Base-by-base conservation (phyloP, 2,329 filamentous ascomycete genomes). In the Tolypocladium cylindrosporum region DNA sequence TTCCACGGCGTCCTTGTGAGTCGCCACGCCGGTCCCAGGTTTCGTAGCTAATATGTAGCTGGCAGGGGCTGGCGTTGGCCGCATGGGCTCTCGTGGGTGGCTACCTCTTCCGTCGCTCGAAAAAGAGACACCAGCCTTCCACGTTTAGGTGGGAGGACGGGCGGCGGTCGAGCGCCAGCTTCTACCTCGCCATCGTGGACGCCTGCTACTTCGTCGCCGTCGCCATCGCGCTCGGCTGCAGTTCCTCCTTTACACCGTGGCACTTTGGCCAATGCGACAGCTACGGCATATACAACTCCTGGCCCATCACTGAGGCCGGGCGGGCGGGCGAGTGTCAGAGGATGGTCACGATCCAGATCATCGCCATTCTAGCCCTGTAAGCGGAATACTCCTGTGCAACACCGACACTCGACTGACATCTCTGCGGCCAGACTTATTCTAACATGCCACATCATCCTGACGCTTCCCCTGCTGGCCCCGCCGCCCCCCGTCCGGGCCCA, bases 131-230 rank as follows among this genome's bases (percentile, higher is more conserved):
- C 14, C 4, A 2, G 40, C n/a, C 42, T 21, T 31, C 27, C 43
- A 34, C 13, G 21, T 37, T 55, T 14, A 14, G 37, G 13, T 59
- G 57, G 57, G 34, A 19, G 19, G 27, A 51, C 14, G 24, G 50
- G 14, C 34, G 39, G 10, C 45, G 39, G 4, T 21, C 24, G 21
- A 55, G 41, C 13, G 14, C 34, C 54, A 51, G 55, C 54, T 57
- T 61, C 53, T 61, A 60, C 56, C n/a, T 58, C 9, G 27, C 58
- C 24, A 9, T 54, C 40, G 40, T 58, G 40, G 56, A 31, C 27
- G 31, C 36, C 43, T 36, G 13, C 24, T 40, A 5, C 51, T 27
- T 54, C 13, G 34, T 48, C 40, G 13, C 16, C 16, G 24, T 54
- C 31, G 10, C 34, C 31, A 6, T 34, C 50, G 50, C 50, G 8